Conservation (phyloP, 1,284 basidiomycete species). For the Malassezia slooffiae region DNA sequence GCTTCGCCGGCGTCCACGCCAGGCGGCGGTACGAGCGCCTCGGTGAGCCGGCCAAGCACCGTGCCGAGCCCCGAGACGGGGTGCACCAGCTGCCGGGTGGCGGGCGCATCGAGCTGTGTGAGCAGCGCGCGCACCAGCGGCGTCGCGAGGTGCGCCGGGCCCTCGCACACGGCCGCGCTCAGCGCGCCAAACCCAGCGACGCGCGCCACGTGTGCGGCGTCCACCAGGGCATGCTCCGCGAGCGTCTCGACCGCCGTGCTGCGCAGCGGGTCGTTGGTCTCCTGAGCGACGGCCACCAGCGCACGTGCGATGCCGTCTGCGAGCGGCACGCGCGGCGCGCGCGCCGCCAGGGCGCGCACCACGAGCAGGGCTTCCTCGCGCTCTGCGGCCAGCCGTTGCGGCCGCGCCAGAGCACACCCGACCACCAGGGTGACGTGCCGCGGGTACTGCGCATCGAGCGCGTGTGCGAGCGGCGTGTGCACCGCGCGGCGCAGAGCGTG, state of each 20-base stretch:
- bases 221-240: constrained; percentile 77
- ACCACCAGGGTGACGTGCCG: not conserved
- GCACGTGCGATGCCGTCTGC: constrained; percentile 53
- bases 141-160: constrained; percentile 69
- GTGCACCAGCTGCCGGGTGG: constrained; percentile 65
- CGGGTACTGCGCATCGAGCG: not conserved
- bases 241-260: constrained; percentile 77
- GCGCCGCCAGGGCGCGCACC: constrained; percentile 67
- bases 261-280: constrained; percentile 77
- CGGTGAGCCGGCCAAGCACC: not conserved
- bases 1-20: constrained; percentile 9
- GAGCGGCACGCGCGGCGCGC: constrained; percentile 40
- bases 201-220: constrained; percentile 68
- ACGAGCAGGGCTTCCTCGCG: constrained; percentile 90
- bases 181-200: constrained; percentile 80
- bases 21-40: constrained; percentile 45
- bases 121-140: constrained; percentile 76
- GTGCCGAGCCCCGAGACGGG: constrained; percentile 85
- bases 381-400: constrained; percentile 51
- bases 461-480: not conserved
- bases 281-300: constrained; percentile 82
- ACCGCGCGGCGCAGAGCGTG: constrained; percentile 3
- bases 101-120: constrained; percentile 73
- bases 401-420: constrained; percentile 1
- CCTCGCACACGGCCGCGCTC: constrained; percentile 73